A percentile compares a stretch with the other conserved stretches of the same genome.
These are phyloP conservation scores for Psidium guajava DNA, from an alignment of 345 rosid species.

Conservation along the genomic window DNA sequence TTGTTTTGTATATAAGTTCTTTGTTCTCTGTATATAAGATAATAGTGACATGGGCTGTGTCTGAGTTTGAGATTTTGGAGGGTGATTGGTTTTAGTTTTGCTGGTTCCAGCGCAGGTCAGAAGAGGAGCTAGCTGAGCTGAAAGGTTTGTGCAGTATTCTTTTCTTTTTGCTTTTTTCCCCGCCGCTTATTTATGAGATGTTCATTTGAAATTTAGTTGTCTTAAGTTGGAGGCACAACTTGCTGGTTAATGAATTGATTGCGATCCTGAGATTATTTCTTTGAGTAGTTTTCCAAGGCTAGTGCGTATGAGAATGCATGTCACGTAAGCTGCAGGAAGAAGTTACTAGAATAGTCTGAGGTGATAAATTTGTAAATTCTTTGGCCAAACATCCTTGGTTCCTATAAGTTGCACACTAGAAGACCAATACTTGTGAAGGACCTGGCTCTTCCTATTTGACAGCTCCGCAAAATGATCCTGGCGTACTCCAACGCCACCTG, in stretches of 20 bases:
- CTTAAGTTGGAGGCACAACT: background rate
- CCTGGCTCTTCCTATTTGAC: background rate
- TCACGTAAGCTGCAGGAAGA: background rate
- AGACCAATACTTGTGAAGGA: background rate
- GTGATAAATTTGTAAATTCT: background rate
- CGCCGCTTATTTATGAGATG: background rate
- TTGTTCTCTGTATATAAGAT: background rate
- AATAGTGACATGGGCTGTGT: background rate
- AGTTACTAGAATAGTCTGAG: background rate
- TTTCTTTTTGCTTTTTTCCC: background rate
- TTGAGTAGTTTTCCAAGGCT: background rate
- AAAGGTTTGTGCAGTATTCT: constrained; percentile 36
- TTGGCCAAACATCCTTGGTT: background rate
- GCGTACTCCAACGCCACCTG: background rate
- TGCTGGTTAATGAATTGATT: background rate
- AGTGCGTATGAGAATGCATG: background rate
- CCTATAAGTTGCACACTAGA: background rate
- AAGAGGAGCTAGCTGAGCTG: constrained; percentile 84
- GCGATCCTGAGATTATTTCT: background rate
- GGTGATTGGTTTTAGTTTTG: constrained; percentile 16
- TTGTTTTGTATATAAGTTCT: background rate
- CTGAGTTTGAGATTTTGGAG: constrained; percentile 6
- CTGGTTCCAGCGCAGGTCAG: constrained; percentile 95
- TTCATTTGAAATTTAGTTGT: background rate
- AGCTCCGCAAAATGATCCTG: background rate